Evolutionary conservation across 257 asterid species (phyloP), one percentile per base, ranked within the genome.

Genomic region (Solanum pennellii): DNA sequence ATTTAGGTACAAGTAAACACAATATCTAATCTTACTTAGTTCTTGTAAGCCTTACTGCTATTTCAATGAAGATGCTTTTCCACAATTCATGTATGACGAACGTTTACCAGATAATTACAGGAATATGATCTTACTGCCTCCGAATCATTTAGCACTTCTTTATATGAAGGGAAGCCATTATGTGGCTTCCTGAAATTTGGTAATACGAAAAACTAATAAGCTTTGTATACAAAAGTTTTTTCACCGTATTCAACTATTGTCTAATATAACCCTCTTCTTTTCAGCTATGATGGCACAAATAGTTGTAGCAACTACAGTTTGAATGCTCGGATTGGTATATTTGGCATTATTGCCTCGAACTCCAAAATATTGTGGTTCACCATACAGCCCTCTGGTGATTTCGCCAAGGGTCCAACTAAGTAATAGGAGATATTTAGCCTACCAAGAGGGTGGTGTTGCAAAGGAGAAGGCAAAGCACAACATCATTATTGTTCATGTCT

Each of bases 401-500:
- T 94, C 95, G 4, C 92, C 96, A 11, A 92, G 99, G 89, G 89
- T 94, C 83, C 91, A 93, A 86, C 94, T 94, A 39, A 87, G 87
- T 31, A 94, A 96, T 60, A 97, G 98, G 83, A 93, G 98, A 91
- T 92, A 93, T 92, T 89, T 96, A 91, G 91, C 98, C 10, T 94
- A 94, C 90, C 92, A 90, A 91, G 97, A 94, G 91, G 88, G 79
- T 27, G 98, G 99, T 27, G 88, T 91, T 79, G 20, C 91, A 86
- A 96, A 92, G 91, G 96, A 94, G 82, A 91, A 91, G 59, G 95
- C 98, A 60, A 89, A 89, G 23, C 47, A 91, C 93, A 95, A 92
- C 92, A 86, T 91, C 52, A 92, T 94, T 60, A 82, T 94, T 83
- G 49, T 88, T 86, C 98, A 94, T 90, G 98, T 97, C 87, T 93